Conservation (phyloP, 352 stramenopile genomes). For the Thalassiosira livingstoniorum region DNA sequence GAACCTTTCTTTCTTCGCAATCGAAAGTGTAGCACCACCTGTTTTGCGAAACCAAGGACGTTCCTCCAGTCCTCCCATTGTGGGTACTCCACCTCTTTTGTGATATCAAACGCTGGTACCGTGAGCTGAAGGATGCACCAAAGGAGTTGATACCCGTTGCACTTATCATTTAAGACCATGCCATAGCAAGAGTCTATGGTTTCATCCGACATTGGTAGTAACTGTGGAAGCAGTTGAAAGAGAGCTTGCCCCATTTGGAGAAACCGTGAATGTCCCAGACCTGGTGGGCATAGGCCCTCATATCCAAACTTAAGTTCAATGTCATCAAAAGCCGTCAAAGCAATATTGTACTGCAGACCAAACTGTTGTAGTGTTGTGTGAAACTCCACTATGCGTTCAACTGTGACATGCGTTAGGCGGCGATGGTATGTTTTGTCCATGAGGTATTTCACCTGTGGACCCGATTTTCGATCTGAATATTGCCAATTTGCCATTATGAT, state of each 20-base stretch:
- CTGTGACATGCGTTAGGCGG: no score
- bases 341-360: not conserved
- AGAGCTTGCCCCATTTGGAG: not conserved
- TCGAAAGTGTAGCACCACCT: not conserved
- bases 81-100: not conserved
- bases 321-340: not conserved
- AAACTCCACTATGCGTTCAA: not conserved
- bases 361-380: not conserved
- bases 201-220: not conserved
- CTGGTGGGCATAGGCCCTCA: not conserved
- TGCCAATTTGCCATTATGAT: no score
- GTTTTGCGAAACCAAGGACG: not conserved
- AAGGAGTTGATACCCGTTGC: not conserved
- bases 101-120: not conserved
- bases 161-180: not conserved
- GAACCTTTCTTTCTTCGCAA: no score
- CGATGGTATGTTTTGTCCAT: no score
- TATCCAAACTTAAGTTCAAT: not conserved
- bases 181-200: not conserved
- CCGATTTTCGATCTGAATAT: no score
- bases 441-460: no score
- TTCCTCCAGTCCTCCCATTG: not conserved
- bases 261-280: not conserved
- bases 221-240: not conserved
- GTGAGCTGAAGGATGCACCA: not conserved